Evolutionary conservation across 768 basidiomycete species (phyloP), one percentile per base, ranked within the genome.

Genomic region (Amanita molliuscula): DNA sequence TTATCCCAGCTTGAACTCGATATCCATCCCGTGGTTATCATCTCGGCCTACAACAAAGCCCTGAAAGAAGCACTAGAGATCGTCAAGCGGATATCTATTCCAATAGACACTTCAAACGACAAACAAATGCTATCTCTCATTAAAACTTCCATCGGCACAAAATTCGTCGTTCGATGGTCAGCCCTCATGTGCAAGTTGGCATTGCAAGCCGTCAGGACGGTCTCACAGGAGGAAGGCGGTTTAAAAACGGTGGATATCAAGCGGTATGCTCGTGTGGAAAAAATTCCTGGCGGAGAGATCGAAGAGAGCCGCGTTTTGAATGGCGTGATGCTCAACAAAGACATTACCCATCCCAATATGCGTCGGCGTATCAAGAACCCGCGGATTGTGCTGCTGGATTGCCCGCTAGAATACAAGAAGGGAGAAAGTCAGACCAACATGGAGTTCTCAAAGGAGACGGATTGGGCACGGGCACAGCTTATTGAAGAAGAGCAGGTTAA

Each of bases 1-100:
- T 75, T 96, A 0, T 76, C 91, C 1, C 85, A 95, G 57, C 82
- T 99, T 28, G 90, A 98, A 65, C 86, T 96, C 57, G 88, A 92
- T 69, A 96, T 97, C 59, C 96, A 99, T 68, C 96, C 95, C 2
- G 95, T 98, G 54, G 92, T 98, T 55, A 97, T 99, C 73, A 98
- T 99, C 68, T 86, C 88, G 3, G 95, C 95, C 0, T 96, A 95
- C 74, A 96, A 94, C 75, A 88, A 90, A 61, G 95, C 95, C 2
- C 83, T 98, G 58, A 84, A 86, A 61, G 88, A 91, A 63, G 88
- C 93, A 0, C 81, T 99, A 13, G 79, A 84, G 54, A 91, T 95
- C 64, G 82, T 98, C 63, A 76, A 88, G 53, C 75, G 74, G 44
- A 89, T 98, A 59, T 93, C 93, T 7, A 69, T 89, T 53, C 93